Base-by-base conservation (phyloP, 352 stramenopile genomes). In the Phytophthora kernoviae region DNA sequence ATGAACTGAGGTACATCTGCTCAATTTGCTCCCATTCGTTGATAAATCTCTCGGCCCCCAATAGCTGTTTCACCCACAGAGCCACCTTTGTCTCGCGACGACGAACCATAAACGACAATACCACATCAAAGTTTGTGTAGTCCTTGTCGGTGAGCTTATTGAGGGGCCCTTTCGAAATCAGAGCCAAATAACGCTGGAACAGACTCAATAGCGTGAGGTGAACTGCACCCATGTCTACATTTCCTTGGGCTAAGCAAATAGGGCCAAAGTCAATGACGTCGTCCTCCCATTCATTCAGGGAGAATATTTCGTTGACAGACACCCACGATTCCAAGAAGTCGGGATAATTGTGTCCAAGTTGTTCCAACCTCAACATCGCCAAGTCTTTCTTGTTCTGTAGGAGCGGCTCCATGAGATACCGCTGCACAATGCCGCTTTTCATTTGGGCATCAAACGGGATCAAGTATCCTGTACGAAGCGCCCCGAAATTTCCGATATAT, bases 71-170 rank as follows among this genome's bases (percentile, higher is more conserved):
- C n/a, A 71, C 40, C 71, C 73, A 77, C 15, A 70, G 34, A 24
- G 41, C 41, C 1, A 81, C 53, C 15, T 75, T 79, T 1, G 37
- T 33, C 27, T 68, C 67, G n/a, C 75, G 75, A 21, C 75, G 71
- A 26, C 55, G 62, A 40, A 81, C 51, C 27, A 84, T 20, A 48
- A 81, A 84, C 2, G 47, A 65, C 42, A 77, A 39, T 18, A 81
- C 26, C 1, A 46, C 50, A 37, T 84, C 75, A 34, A 84, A 81
- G 5, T 60, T 54, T 14, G 22, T 27, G 21, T 68, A 77, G 33
- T 77, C 68, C 5, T 37, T 36, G 5, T 39, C 32, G 14, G 37
- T 33, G 33, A 73, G 70, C 21, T 65, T 71, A 39, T 74, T 59
- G 9, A 68, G 24, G 3, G 46, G 21, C n/a, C 47, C 49, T 36